These are phyloP conservation scores for Sparassis latifolia DNA, from an alignment of 1,284 basidiomycete species.

Conservation along the genomic window DNA sequence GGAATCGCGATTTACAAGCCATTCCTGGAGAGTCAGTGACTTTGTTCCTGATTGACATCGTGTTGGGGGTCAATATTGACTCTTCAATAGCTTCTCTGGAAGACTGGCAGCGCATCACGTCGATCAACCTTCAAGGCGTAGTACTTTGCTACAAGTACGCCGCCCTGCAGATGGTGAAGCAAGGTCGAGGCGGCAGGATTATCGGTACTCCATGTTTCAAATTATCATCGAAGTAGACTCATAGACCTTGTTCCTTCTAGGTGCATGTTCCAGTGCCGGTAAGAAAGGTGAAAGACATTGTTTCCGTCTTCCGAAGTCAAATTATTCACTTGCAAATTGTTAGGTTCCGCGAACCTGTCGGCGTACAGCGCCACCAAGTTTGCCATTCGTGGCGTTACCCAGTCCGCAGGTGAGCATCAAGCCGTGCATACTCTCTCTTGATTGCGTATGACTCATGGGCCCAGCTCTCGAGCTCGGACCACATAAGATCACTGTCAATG, in stretches of 20 bases:
- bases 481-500: slow-evolving; percentile 3
- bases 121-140: slow-evolving; percentile 27
- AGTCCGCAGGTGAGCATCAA: slow-evolving; percentile 13
- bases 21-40: slow-evolving; percentile 16
- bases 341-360: slow-evolving; percentile 3
- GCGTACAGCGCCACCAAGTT: slow-evolving; percentile 21
- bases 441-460: neutral
- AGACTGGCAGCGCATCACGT: slow-evolving; percentile 20
- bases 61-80: neutral
- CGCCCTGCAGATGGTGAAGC: slow-evolving; percentile 27
- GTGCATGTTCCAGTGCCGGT: slow-evolving; percentile 6
- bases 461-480: neutral
- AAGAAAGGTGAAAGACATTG: slow-evolving; percentile 1
- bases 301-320: neutral
- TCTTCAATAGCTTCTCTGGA: slow-evolving; percentile 15
- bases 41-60: neutral
- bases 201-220: slow-evolving; percentile 17
- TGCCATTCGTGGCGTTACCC: slow-evolving; percentile 23
- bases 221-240: neutral
- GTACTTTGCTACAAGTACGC: slow-evolving; percentile 31
- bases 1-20: slow-evolving; percentile 19
- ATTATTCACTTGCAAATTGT: neutral
- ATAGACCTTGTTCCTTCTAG: neutral
- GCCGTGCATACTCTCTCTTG: neutral
- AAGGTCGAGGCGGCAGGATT: slow-evolving; percentile 29